Percentiles rank a stretch among this genome's conserved stretches.
These are phyloP conservation scores for Neoboletus subvelutipes DNA, from an alignment of 768 basidiomycete genomes.

Conservation along the genomic window DNA sequence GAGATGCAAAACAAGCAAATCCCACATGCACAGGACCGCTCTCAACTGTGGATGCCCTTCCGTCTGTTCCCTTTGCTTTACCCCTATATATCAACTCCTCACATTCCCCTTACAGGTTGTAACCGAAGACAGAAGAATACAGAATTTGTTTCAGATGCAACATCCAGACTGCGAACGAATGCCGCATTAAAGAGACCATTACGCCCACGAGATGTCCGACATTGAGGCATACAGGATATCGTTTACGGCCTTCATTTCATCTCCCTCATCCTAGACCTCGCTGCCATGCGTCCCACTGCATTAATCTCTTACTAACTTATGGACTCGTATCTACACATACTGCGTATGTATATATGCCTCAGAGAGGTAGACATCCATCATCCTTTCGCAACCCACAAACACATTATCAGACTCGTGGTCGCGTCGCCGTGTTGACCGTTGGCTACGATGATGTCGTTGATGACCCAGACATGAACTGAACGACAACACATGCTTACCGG, in stretches of 20 bases:
- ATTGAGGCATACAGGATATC: not conserved
- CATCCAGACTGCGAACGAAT: conserved; percentile 33
- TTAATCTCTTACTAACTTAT: conserved; percentile 19
- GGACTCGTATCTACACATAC: conserved; percentile 16
- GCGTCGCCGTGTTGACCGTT: conserved; percentile 19
- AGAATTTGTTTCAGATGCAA: conserved; percentile 35
- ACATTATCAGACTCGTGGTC: conserved; percentile 15
- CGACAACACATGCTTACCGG: conserved; percentile 19
- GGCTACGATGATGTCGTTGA: conserved; percentile 17
- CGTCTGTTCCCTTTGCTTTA: conserved; percentile 17
- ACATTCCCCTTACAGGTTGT: conserved; percentile 25
- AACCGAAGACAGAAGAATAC: conserved; percentile 37
- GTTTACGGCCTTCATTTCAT: not conserved
- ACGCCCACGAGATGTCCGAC: conserved; percentile 2
- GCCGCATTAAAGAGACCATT: conserved; percentile 12
- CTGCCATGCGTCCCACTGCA: conserved; percentile 7
- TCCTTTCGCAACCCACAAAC: conserved; percentile 1
- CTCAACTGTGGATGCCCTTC: conserved; percentile 32
- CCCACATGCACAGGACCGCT: conserved; percentile 37
- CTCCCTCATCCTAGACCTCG: conserved; percentile 14
- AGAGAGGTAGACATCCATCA: conserved; percentile 1
- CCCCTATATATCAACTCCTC: conserved; percentile 13
- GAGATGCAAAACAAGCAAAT: conserved; percentile 34
- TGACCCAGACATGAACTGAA: not conserved
- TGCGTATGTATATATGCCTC: conserved; percentile 13